A percentile compares a stretch with the other conserved stretches of the same genome.
phyloP scores from a whole-genome alignment of 1,139 yeast genomes.

The Trichomonascaceae sp. region DNA sequence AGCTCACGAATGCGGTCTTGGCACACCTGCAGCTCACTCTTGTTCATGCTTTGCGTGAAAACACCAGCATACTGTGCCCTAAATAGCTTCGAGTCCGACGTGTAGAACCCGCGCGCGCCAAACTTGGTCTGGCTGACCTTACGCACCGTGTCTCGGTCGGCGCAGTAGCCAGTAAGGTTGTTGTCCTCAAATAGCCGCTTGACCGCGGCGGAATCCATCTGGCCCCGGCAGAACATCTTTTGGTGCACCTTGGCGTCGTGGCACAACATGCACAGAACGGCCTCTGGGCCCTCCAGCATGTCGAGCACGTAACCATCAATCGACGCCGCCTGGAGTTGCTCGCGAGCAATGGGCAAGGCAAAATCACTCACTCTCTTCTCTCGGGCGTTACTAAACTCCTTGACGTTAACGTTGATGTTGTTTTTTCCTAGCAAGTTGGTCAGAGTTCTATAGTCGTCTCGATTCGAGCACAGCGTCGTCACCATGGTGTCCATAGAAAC shows the following conservation, averaged over 20 bases:
- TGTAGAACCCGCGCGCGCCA: no score
- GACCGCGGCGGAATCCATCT: not conserved
- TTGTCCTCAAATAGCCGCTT: constrained; percentile 2
- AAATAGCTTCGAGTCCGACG: no score
- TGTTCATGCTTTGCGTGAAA: no score
- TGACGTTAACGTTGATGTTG: constrained; percentile 31
- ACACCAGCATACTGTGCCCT: no score
- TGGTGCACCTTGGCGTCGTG: constrained; percentile 42
- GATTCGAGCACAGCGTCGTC: constrained; percentile 39
- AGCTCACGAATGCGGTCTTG: not conserved
- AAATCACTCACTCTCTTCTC: constrained; percentile 14
- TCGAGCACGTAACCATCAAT: constrained; percentile 75
- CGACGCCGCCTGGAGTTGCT: constrained; percentile 37
- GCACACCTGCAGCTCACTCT: no score
- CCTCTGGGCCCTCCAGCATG: constrained; percentile 56
- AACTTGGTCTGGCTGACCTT: no score
- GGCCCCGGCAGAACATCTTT: constrained; percentile 44
- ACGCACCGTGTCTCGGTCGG: no score
- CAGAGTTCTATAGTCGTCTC: constrained; percentile 33
- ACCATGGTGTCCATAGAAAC: constrained; percentile 41
- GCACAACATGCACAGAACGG: constrained; percentile 66
- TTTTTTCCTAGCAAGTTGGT: constrained; percentile 30
- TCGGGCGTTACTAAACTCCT: constrained; percentile 27
- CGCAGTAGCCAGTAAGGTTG: no score
- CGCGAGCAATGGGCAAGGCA: constrained; percentile 22